Base-by-base conservation (phyloP, 768 basidiomycete genomes). In the Suillus bovinus region DNA sequence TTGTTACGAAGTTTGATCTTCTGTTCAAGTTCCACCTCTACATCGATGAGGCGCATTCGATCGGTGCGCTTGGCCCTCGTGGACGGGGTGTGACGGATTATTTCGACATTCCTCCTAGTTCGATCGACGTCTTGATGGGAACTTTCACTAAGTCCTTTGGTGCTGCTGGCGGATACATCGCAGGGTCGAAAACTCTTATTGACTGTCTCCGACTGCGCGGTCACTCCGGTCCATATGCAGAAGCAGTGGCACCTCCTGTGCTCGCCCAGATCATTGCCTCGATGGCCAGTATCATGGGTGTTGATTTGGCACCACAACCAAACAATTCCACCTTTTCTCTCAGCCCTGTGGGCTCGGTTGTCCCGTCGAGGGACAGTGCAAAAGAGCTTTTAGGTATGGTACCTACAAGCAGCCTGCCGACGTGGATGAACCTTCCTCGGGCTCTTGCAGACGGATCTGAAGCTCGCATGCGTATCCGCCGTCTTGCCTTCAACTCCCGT, bases 61-160 rank as follows among this genome's bases (percentile, higher is more conserved):
- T 99, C 65, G 97, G 97, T 63, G 97, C 95, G 1, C 81, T 99
- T 34, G 97, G 97, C 36, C 94, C 95, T 8, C 84, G 91, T 67
- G 97, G 97, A 8, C 93, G 97, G 47, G 97, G 97, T 63, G 91
- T 99, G 10, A 86, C 89, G 59, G 96, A 99, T 72, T 99, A 96
- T 78, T 99, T 96, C 74, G 86, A 85, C 50, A 79, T 98, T 62
- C 78, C 90, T 66, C 95, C 97, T 11, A 81, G 83, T 3, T 81
- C 82, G 11, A 84, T 99, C 65, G 97, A 99, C 71, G 82, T 99
- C 64, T 85, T 97, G 64, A 99, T 99, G 97, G 97, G 97, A 55
- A 99, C 97, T 0, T 96, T 99, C 75, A 99, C 96, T 31, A 94
- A 93, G 74, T 93, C 92, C 0, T 96, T 96, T 69, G 94, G 93